These are phyloP conservation scores for Geoglossum cookeanum DNA, from an alignment of 2,329 filamentous ascomycete genomes.

Conservation along the genomic window DNA sequence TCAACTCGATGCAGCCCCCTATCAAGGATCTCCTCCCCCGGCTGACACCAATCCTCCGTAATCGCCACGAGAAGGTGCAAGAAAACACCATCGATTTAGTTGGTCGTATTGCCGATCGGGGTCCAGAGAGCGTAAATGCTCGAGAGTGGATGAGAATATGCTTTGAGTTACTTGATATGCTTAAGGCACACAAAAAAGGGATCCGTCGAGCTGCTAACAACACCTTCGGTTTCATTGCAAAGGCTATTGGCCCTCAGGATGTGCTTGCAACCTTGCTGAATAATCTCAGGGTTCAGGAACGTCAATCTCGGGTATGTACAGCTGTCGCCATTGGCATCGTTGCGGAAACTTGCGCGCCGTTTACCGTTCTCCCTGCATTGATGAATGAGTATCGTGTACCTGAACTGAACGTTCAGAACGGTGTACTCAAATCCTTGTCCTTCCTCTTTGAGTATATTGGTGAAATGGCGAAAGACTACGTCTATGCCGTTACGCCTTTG, in stretches of 20 bases:
- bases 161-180: constrained; percentile 96
- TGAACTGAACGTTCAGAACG: constrained; percentile 96
- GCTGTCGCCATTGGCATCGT: constrained; percentile 97
- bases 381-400: constrained; percentile 99
- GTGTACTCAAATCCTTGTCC: constrained; percentile 87
- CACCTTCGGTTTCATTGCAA: constrained; percentile 98
- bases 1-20: constrained; percentile 93
- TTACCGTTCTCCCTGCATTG: constrained; percentile 90
- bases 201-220: constrained; percentile 97
- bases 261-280: constrained; percentile 89
- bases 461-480: constrained; percentile 98
- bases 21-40: constrained; percentile 92
- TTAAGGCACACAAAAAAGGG: constrained; percentile 98
- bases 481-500: constrained; percentile 90
- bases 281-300: constrained; percentile 91
- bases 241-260: constrained; percentile 95
- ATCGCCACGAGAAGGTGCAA: constrained; percentile 97
- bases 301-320: constrained; percentile 94
- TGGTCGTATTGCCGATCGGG: constrained; percentile 91
- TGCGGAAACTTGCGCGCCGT: constrained; percentile 92
- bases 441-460: constrained; percentile 99
- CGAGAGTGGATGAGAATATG: constrained; percentile 99
- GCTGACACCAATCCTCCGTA: constrained; percentile 91
- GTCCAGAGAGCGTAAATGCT: constrained; percentile 88
- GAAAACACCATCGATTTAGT: constrained; percentile 98